Percentiles rank a stretch among this genome's conserved stretches.
Evolutionary conservation across 2,329 filamentous ascomycete genomes (phyloP).

Genomic region (Phaeosphaeria sp.): DNA sequence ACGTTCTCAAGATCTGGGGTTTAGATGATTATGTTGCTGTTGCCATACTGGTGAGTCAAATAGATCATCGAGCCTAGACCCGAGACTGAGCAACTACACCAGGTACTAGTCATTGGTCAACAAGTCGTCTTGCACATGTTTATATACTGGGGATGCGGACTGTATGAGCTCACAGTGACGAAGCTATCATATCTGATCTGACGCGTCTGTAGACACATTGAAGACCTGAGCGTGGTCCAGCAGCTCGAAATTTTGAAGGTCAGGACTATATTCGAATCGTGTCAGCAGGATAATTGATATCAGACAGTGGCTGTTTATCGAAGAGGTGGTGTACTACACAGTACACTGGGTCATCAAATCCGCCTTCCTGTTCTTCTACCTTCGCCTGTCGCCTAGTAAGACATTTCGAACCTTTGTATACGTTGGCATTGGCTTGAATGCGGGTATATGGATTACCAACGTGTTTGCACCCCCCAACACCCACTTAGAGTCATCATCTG

Average conservation of each 20-base stretch:
- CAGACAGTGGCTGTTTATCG: constrained; percentile 31
- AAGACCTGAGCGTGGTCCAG: constrained; percentile 2
- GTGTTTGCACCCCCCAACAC: constrained; percentile 13
- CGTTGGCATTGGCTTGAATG: constrained; percentile 33
- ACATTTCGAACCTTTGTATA: constrained; percentile 33
- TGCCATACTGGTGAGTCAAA: constrained; percentile 12
- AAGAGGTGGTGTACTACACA: constrained; percentile 41
- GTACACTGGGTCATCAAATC: constrained; percentile 44
- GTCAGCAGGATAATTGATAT: background rate
- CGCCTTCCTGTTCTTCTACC: constrained; percentile 46
- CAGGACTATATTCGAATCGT: background rate
- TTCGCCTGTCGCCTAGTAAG: constrained; percentile 32
- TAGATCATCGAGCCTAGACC: background rate
- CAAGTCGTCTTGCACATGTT: constrained; percentile 31
- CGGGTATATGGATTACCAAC: constrained; percentile 30
- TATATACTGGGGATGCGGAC: constrained; percentile 26
- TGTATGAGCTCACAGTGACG: constrained; percentile 12
- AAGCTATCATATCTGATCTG: background rate
- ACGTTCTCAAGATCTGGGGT: constrained; percentile 23
- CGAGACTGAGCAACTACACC: background rate
- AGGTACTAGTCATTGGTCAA: constrained; percentile 24
- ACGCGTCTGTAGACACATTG: background rate
- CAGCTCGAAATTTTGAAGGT: constrained; percentile 2
- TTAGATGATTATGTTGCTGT: constrained; percentile 25
- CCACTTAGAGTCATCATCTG: too few species aligned